Percentiles rank a stretch among this genome's conserved stretches.
These are phyloP conservation scores for Neurospora sp. DNA, from an alignment of 495 filamentous ascomycete species.

Conservation along the genomic window DNA sequence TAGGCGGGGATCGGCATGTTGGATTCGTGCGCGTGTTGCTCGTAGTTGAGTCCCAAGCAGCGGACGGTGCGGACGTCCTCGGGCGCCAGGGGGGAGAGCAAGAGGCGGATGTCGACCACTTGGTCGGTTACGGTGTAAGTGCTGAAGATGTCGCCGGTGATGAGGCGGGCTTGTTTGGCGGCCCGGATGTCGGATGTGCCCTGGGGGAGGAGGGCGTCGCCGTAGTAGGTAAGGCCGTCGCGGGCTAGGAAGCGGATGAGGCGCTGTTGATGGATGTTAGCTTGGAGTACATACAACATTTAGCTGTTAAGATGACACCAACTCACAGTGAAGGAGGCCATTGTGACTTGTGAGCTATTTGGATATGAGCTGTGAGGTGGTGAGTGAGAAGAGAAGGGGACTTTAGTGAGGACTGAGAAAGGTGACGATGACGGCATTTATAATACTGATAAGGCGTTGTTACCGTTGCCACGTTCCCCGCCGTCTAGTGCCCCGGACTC, in stretches of 20 bases:
- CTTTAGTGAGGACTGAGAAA: neutral
- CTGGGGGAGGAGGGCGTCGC: slow-evolving; percentile 65
- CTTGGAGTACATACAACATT: too few relatives aligned
- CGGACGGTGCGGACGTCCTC: slow-evolving; percentile 64
- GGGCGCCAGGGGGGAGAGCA: slow-evolving; percentile 59
- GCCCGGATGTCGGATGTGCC: slow-evolving; percentile 58
- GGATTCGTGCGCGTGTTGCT: slow-evolving; percentile 67
- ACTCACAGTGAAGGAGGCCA: slow-evolving; percentile 15
- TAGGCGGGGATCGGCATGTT: slow-evolving; percentile 65
- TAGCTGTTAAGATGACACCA: too few relatives aligned
- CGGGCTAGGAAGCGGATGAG: slow-evolving; percentile 71
- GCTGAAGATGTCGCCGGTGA: slow-evolving; percentile 65
- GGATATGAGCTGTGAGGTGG: neutral
- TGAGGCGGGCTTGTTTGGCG: slow-evolving; percentile 54
- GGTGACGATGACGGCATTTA: neutral
- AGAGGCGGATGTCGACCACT: slow-evolving; percentile 50
- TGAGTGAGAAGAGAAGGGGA: neutral
- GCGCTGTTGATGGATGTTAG: slow-evolving; percentile 25
- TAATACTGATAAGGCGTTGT: neutral
- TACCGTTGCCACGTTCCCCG: too few relatives aligned
- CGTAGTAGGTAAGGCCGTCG: slow-evolving; percentile 69
- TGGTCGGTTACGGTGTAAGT: slow-evolving; percentile 60
- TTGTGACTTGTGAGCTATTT: neutral
- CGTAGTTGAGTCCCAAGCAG: slow-evolving; percentile 76
- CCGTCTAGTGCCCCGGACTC: neutral